Evolutionary conservation across 208 protist genomes (phyloP).

Genomic region (Novymonas esmeraldas): DNA sequence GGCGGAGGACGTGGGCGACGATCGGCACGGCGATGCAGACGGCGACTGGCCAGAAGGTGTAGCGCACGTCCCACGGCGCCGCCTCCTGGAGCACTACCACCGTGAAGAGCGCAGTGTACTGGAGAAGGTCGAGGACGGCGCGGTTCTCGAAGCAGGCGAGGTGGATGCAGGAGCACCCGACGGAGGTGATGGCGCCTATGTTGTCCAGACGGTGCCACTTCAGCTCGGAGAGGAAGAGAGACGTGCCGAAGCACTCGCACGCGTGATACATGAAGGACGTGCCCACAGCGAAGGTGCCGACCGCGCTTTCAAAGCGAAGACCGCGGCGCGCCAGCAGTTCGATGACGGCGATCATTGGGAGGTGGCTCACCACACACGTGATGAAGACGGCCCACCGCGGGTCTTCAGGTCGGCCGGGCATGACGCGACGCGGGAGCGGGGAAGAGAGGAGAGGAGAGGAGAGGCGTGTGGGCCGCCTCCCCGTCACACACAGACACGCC

Average conservation of each 20-base stretch:
- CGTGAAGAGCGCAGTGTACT: slow-evolving; percentile 52
- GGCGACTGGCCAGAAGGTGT: slow-evolving; percentile 49
- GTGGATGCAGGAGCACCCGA: slow-evolving; percentile 54
- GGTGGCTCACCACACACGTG: slow-evolving; percentile 57
- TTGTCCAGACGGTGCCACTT: slow-evolving; percentile 83
- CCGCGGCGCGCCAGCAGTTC: slow-evolving; percentile 29
- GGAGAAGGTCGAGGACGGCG: slow-evolving; percentile 29
- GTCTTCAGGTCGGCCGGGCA: slow-evolving; percentile 29
- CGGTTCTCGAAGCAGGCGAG: slow-evolving; percentile 37
- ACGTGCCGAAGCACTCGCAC: slow-evolving; percentile 50
- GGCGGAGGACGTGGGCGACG: slow-evolving; percentile 29
- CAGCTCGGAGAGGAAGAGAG: slow-evolving; percentile 55
- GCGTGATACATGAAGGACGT: slow-evolving; percentile 79
- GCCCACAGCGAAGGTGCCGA: slow-evolving; percentile 36
- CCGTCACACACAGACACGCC: background rate
- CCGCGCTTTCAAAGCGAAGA: slow-evolving; percentile 33
- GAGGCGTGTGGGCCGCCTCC: background rate
- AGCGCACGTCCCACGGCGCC: slow-evolving; percentile 62
- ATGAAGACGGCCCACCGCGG: slow-evolving; percentile 45
- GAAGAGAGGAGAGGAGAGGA: background rate
- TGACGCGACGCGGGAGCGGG: background rate
- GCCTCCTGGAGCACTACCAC: slow-evolving; percentile 62
- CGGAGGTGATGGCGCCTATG: slow-evolving; percentile 49
- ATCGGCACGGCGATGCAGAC: slow-evolving; percentile 47
- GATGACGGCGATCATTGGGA: slow-evolving; percentile 44